Evolutionary conservation across 148 eudicot species (phyloP), one percentile per base, ranked within the genome.

Genomic region (Mesembryanthemum crystallinum): DNA sequence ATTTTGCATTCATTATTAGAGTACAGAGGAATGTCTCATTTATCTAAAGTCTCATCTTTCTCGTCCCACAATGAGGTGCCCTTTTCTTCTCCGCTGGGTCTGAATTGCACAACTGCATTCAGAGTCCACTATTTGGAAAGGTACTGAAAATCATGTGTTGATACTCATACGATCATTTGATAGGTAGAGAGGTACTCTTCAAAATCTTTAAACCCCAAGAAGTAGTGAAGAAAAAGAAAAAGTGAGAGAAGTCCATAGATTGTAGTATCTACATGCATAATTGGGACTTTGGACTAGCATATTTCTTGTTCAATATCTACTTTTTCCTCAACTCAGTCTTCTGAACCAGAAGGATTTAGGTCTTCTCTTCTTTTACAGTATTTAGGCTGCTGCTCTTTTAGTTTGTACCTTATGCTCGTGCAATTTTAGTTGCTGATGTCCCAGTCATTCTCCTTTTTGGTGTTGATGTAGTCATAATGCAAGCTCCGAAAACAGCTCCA

Each of bases 401-500:
- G 52, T 73, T 71, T 24, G 18, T 21, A 28, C 54, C 43, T 21
- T 65, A 54, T 57, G 24, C 14, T 23, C 28, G 32, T 77, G 39
- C 63, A 11, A 43, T 59, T 18, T 49, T 76, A 47, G 30, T 62
- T 71, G 29, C 35, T 59, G 55, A 63, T 24, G 54, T 71, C 52
- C 29, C 4, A 27, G 25, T 24, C 33, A 43, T 14, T 32, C 12
- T 21, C 51, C 29, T 11, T 65, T 43, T 55, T 79, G 69, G 43
- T 47, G 24, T 76, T 23, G 54, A 67, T 87, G 79, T 76, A 95
- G 98, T 95, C 72, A 90, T 90, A 39, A 92, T 95, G 98, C 94
- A 90, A 87, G 94, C 92, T 47, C 92, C 80, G 75, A 85, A 79
- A 81, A 73, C 79, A 42, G 84, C 85, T 84, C 88, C 90, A 68